Conservation (phyloP, 345 rosid genomes). For the Bruguiera sexangula region DNA sequence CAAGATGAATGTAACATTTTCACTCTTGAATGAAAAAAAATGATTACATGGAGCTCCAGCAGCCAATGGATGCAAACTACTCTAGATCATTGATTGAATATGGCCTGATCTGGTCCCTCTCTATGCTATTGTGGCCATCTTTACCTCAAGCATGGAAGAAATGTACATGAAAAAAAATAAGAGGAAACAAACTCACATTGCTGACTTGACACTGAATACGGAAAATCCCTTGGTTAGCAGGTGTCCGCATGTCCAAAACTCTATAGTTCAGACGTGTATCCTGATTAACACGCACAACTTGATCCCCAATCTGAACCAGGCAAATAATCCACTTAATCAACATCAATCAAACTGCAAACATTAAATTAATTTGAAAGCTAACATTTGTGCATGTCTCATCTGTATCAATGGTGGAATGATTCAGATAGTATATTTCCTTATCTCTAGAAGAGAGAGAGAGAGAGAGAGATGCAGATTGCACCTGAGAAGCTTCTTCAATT, state of each 20-base stretch:
- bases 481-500: constrained; percentile 65
- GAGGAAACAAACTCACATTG: constrained; percentile 33
- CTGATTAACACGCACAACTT: constrained; percentile 70
- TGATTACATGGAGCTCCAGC: neutral
- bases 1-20: neutral
- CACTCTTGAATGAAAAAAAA: neutral
- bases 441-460: neutral
- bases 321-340: constrained; percentile 12
- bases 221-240: constrained; percentile 81
- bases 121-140: no score
- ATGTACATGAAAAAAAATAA: neutral
- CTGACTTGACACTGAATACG: constrained; percentile 55
- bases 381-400: neutral
- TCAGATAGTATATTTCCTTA: no score
- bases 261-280: constrained; percentile 74
- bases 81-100: neutral
- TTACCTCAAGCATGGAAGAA: neutral
- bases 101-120: neutral
- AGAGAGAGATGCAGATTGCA: constrained; percentile 3
- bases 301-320: constrained; percentile 46
- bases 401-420: neutral
- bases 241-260: constrained; percentile 73
- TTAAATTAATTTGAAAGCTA: neutral
- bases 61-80: neutral
- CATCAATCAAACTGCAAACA: neutral